Evolutionary conservation across 768 basidiomycete genomes (phyloP), one percentile per base, ranked within the genome.

Genomic region (Pulveroboletus sp.): DNA sequence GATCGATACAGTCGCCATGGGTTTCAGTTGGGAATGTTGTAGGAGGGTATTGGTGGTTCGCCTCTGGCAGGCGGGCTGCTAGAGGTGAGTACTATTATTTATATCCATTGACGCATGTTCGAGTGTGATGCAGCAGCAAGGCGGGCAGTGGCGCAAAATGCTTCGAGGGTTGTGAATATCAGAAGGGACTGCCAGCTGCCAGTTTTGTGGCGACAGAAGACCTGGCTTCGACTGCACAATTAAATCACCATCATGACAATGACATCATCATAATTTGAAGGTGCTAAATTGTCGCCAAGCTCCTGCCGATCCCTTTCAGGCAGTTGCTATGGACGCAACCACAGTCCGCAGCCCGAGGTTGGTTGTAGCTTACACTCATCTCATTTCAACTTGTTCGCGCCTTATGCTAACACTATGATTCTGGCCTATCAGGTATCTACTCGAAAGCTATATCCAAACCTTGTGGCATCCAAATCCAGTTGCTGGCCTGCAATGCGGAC

Each of bases 81-180:
- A 8, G 42, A 8, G 19, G 10, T 35, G 38, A 27, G 46, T n/a
- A 29, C n/a, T 35, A 23, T 58, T 59, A 50, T 59, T 58, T 59
- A 50, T 59, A 59, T 29, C 45, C 34, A 32, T 21, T 2, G 41
- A 34, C 25, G 20, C 24, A 19, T 49, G 40, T 44, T 43, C 17
- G 9, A 35, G 16, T 23, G 13, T 16, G 29, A 41, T 19, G 19
- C 31, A n/a, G 17, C 17, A 16, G 19, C 21, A 16, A 24, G 6
- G 38, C 10, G 29, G 31, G 27, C 35, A 16, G 39, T 23, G 44
- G 11, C 21, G 31, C 23, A 39, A 19, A 52, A 40, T 31, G 10
- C 42, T 37, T 56, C 19, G 20, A 39, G 55, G 23, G 33, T 48
- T 29, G 55, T 52, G 55, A 57, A 40, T 19, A 21, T 24, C 8